Evolutionary conservation across 257 asterid species (phyloP).

Genomic region (Linaria vulgaris): DNA sequence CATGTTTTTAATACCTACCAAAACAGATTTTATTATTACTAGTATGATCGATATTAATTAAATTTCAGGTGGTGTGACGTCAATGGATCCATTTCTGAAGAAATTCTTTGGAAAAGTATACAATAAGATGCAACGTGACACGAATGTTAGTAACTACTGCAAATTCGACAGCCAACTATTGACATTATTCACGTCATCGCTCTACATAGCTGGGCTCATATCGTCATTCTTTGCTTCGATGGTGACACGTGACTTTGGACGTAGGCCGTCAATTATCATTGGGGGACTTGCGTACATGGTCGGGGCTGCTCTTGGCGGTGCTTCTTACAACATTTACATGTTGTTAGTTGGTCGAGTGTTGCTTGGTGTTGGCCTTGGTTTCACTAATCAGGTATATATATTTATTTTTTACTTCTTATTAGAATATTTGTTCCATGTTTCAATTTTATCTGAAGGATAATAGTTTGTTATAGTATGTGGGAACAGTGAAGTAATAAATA

Average conservation of each 20-base stretch:
- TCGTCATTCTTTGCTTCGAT: slow-evolving; percentile 39
- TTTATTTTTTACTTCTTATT: no score
- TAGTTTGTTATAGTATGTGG: no score
- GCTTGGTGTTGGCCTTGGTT: slow-evolving; percentile 46
- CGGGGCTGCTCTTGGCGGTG: slow-evolving; percentile 17
- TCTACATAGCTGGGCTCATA: background rate
- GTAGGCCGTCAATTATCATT: slow-evolving; percentile 34
- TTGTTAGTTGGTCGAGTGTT: slow-evolving; percentile 37
- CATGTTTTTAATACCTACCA: no score
- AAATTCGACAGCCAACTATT: background rate
- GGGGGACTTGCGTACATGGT: slow-evolving; percentile 39
- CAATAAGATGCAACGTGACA: slow-evolving; percentile 24
- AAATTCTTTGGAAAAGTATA: slow-evolving; percentile 38
- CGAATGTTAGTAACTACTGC: background rate
- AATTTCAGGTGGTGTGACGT: slow-evolving; percentile 46
- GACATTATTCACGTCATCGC: background rate
- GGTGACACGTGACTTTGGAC: slow-evolving; percentile 38
- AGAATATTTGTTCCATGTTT: no score
- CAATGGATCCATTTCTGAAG: slow-evolving; percentile 41
- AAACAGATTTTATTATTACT: no score
- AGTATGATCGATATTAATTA: no score
- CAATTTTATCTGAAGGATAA: no score
- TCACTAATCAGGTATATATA: slow-evolving; percentile 44
- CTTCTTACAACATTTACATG: slow-evolving; percentile 37
- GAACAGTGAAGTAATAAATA: no score